Base-by-base conservation (phyloP, 2,329 filamentous ascomycete genomes). In the Talaromyces rugulosus region DNA sequence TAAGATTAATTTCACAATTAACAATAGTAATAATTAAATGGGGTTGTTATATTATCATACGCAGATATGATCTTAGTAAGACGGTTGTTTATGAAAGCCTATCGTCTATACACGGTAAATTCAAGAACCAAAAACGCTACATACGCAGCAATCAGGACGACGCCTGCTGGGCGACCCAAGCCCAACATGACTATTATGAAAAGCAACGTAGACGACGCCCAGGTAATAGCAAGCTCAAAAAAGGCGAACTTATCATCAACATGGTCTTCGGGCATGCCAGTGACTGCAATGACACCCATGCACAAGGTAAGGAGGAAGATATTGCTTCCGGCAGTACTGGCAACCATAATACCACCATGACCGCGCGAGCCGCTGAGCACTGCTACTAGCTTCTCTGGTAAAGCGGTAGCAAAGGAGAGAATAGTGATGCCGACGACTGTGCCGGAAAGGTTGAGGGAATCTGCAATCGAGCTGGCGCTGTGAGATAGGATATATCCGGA, bases 241-340 rank as follows among this genome's bases (percentile, higher is more conserved):
- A 68, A 34, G 1, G 66, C 61, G 58, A 70, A 66, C 1, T 28
- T 63, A 58, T 70, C 67, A 0, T 47, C 34, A 31, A 53, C 12
- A 44, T 65, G 30, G 16, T n/a, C n/a, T 5, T 56, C 40, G 0
- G 55, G 36, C 1, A n/a, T 27, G 12, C 62, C 64, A 64, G 54
- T 51, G 2, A 69, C 44, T 4, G 68, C 69, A 11, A 73, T 62
- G 42, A 73, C 44, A 12, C 71, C 82, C 16, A 78, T 69, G 66
- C 82, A 85, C 4, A 85, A 70, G 1, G 81, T 79, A 16, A 84
- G 70, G 34, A 85, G 70, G 66, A 85, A 85, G 36, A 85, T 81
- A 62, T 85, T 85, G 64, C 81, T 83, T 4, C 82, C 82, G 0
- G 78, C 81, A 3, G 81, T 82, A 52, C 81, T 83, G 0, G 82